Conservation (phyloP, 2,329 filamentous ascomycete species). For the Calonectria ilicicola region DNA sequence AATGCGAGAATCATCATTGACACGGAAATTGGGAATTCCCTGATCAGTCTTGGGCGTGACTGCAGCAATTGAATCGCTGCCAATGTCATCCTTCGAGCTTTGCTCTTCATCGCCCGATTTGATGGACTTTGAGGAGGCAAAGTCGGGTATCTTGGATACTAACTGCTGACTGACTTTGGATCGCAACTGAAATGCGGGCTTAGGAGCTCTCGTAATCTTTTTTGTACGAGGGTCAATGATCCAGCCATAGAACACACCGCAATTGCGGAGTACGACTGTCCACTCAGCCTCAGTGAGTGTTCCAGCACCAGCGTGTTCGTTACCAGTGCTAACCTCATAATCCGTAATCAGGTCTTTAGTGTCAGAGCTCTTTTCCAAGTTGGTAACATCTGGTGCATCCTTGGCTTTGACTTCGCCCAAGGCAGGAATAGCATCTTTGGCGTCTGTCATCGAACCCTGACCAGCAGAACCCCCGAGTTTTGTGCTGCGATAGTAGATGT, state of each 20-base stretch:
- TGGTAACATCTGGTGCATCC: too few relatives aligned
- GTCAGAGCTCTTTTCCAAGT: too few relatives aligned
- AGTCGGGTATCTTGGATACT: not conserved
- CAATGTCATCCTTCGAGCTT: not conserved
- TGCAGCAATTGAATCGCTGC: not conserved
- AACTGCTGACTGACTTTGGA: not conserved
- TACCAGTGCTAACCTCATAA: not conserved
- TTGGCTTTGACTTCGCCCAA: too few relatives aligned
- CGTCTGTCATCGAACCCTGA: too few relatives aligned
- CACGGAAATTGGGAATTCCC: not conserved
- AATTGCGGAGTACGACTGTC: not conserved
- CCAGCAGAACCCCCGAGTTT: too few relatives aligned
- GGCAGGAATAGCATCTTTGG: too few relatives aligned
- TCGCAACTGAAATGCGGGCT: not conserved
- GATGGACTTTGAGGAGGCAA: not conserved
- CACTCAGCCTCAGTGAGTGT: not conserved
- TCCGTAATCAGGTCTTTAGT: not conserved
- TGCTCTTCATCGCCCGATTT: not conserved
- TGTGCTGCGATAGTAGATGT: not conserved
- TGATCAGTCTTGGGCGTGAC: not conserved
- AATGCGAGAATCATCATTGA: not conserved
- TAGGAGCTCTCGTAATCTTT: not conserved
- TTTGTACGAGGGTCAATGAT: not conserved
- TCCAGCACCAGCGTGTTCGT: not conserved
- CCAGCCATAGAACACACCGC: not conserved